These are phyloP conservation scores for Stephanodiscus triporus DNA, from an alignment of 108 stramenopile species.

Conservation along the genomic window DNA sequence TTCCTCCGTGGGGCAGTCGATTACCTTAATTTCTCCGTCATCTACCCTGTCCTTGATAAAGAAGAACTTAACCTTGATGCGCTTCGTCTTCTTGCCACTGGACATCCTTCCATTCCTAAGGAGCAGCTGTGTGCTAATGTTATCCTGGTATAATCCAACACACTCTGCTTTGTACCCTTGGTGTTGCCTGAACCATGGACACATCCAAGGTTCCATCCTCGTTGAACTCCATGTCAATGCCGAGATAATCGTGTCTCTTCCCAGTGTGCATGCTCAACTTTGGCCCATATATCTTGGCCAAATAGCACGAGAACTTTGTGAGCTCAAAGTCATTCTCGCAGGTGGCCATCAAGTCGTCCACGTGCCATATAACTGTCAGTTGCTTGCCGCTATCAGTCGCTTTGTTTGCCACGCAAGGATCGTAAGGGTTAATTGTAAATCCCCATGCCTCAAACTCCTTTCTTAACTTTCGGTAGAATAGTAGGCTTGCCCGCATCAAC, in stretches of 20 bases:
- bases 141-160: too few species aligned
- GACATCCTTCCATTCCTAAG: too few species aligned
- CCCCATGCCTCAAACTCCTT: too few species aligned
- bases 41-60: too few species aligned
- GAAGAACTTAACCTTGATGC: too few species aligned
- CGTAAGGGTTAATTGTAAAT: conserved; percentile 27
- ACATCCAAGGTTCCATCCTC: neutral
- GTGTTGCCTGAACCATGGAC: too few species aligned
- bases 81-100: too few species aligned
- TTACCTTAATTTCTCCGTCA: too few species aligned
- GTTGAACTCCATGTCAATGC: conserved; percentile 42
- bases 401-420: conserved; percentile 25
- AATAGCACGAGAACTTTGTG: neutral
- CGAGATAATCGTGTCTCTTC: conserved; percentile 48
- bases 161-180: too few species aligned
- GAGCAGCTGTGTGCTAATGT: too few species aligned
- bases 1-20: too few species aligned
- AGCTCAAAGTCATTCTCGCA: neutral
- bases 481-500: conserved; percentile 3
- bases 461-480: neutral
- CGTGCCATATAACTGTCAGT: conserved; percentile 53
- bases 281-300: conserved; percentile 15
- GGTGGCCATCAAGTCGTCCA: conserved; percentile 48
- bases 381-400: conserved; percentile 8
- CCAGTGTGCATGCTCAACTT: conserved; percentile 31